These are phyloP conservation scores for Borovskyia barvae DNA, from an alignment of 208 protist genomes.

Conservation along the genomic window DNA sequence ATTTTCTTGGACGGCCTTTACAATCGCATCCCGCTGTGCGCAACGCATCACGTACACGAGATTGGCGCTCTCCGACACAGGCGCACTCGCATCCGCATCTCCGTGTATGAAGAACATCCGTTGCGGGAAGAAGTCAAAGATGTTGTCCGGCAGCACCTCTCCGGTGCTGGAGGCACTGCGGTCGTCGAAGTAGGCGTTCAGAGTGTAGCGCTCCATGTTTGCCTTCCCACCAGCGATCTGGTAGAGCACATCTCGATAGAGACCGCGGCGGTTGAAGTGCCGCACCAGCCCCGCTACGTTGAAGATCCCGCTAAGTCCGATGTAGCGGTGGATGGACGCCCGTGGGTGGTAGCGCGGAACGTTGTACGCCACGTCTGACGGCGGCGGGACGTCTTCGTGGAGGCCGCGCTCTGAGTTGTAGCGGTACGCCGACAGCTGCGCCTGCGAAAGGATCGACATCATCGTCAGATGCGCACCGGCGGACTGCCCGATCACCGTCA, in stretches of 20 bases:
- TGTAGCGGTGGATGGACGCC: constrained; percentile 71
- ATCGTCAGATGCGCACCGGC: constrained; percentile 84
- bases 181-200: constrained; percentile 73
- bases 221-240: constrained; percentile 50
- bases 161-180: constrained; percentile 33
- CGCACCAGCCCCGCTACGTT: constrained; percentile 49
- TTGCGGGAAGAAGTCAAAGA: constrained; percentile 80
- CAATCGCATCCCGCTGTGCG: constrained; percentile 51
- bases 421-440: constrained; percentile 61
- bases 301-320: constrained; percentile 87
- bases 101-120: constrained; percentile 85
- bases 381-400: constrained; percentile 27
- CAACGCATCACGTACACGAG: constrained; percentile 66
- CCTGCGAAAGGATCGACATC: constrained; percentile 86
- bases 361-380: constrained; percentile 70
- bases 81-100: constrained; percentile 74
- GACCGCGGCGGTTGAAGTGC: constrained; percentile 61
- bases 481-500: constrained; percentile 80
- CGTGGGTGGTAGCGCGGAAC: constrained; percentile 84
- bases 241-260: constrained; percentile 61
- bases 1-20: constrained; percentile 18
- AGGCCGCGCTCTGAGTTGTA: constrained; percentile 27
- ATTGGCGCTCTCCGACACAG: constrained; percentile 73
- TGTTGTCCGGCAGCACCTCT: constrained; percentile 74
- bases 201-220: constrained; percentile 49